Percentiles rank a stretch among this genome's conserved stretches.
Conservation (phyloP, 2,329 filamentous ascomycete species). For the Pseudocercospora eumusae region DNA sequence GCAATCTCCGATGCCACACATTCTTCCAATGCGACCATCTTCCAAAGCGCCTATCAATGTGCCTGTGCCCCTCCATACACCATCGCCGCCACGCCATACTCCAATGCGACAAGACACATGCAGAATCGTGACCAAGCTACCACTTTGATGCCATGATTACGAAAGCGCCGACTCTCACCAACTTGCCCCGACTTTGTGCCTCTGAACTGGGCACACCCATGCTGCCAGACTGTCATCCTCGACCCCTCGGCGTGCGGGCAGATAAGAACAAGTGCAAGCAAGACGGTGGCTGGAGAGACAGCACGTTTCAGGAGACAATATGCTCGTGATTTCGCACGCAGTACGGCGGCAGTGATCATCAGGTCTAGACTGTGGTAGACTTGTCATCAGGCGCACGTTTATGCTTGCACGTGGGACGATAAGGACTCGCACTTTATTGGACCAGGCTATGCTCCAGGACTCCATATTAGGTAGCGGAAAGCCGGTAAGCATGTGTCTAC, state of each 20-base stretch:
- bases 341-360: constrained; percentile 13
- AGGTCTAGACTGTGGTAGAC: constrained; percentile 2
- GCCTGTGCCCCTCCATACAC: neutral
- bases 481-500: constrained; percentile 12
- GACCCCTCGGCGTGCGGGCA: neutral
- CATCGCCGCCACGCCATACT: neutral
- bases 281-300: neutral
- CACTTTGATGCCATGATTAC: neutral
- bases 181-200: neutral
- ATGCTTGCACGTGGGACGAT: constrained; percentile 2
- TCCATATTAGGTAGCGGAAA: constrained; percentile 20
- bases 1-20: neutral
- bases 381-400: neutral
- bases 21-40: neutral
- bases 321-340: constrained; percentile 13
- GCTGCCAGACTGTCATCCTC: neutral
- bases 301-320: constrained; percentile 6
- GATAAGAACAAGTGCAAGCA: neutral
- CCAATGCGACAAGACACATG: constrained; percentile 1
- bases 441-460: constrained; percentile 10
- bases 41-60: neutral
- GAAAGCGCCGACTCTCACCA: neutral
- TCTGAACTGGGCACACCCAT: neutral
- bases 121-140: neutral
- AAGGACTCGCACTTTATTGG: constrained; percentile 4